phyloP scores from a whole-genome alignment of 176 grass and related monocot genomes.

The Musa schizocarpa region DNA sequence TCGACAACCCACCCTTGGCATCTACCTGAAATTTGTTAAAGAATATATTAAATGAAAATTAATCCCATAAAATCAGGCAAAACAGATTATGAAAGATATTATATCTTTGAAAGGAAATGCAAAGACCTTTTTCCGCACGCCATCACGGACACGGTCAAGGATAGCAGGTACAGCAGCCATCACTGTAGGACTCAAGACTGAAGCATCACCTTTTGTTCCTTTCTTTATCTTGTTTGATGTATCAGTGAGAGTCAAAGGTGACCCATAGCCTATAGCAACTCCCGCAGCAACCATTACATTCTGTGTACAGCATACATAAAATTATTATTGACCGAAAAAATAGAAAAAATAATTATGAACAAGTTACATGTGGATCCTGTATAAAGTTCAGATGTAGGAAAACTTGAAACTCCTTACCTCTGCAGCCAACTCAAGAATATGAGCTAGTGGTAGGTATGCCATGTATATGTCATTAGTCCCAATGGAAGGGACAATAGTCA shows the following conservation, averaged over 20 bases:
- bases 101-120: background rate
- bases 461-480: constrained; percentile 59
- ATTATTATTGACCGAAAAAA: constrained; percentile 11
- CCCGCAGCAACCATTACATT: constrained; percentile 75
- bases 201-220: constrained; percentile 84
- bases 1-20: constrained; percentile 60
- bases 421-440: constrained; percentile 71
- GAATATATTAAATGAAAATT: constrained; percentile 4
- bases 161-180: constrained; percentile 79
- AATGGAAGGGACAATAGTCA: constrained; percentile 59
- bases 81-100: background rate
- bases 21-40: constrained; percentile 43
- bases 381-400: constrained; percentile 1
- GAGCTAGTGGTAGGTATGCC: constrained; percentile 73
- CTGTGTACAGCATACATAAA: constrained; percentile 30
- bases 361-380: background rate
- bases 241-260: constrained; percentile 70
- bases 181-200: constrained; percentile 65
- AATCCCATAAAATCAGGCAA: background rate
- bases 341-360: background rate
- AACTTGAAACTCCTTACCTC: constrained; percentile 38
- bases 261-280: constrained; percentile 60
- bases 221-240: constrained; percentile 85
- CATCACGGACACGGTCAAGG: constrained; percentile 69
- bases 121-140: constrained; percentile 65